Evolutionary conservation across 768 basidiomycete species (phyloP), one percentile per base, ranked within the genome.

Genomic region (Mycena olivaceomarginata): DNA sequence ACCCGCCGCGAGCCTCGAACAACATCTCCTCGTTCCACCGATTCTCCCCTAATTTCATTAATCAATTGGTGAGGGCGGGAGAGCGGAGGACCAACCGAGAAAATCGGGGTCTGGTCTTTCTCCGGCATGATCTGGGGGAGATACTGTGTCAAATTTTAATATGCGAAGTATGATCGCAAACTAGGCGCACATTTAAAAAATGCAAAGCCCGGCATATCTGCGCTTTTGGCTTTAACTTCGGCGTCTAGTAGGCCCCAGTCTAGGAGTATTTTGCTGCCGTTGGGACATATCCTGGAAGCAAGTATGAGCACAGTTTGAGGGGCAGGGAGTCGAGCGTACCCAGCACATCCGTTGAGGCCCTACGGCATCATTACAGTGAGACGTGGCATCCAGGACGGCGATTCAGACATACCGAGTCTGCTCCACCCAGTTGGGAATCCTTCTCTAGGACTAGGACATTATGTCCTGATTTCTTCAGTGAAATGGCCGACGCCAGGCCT

Each of bases 1-100:
- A 75, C 4, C 67, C 65, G 39, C 74, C 74, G 7, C 60, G 67
- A 4, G 74, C 74, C 57, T 75, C 74, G 10, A 39, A 22, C 12
- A 68, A 22, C 74, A 75, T 4, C 45, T 75, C 72, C 39, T 45
- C 25, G 16, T 72, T 37, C 57, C 46, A 72, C 8, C 48, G 48
- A 40, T 67, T 53, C 65, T 46, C 22, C 11, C 15, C 65, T 67
- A 13, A 51, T 6, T 31, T 15, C 25, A 7, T 64, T 48, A 7
- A 48, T 18, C 46, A 48, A 15, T 15, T 16, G 18, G 6, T 48
- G 3, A 13, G 13, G 15, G 18, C 16, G 46, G 46, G 13, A 16
- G 46, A 13, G 18, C 46, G 46, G 18, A 13, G 16, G 18, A 48
- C 46, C 16, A 15, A 48, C 51, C 51, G 18, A 53, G 51, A n/a